Percentiles rank a stretch among this genome's conserved stretches.
These are phyloP conservation scores for Diaporthe sp. DNA, from an alignment of 2,329 filamentous ascomycete genomes.

Conservation along the genomic window DNA sequence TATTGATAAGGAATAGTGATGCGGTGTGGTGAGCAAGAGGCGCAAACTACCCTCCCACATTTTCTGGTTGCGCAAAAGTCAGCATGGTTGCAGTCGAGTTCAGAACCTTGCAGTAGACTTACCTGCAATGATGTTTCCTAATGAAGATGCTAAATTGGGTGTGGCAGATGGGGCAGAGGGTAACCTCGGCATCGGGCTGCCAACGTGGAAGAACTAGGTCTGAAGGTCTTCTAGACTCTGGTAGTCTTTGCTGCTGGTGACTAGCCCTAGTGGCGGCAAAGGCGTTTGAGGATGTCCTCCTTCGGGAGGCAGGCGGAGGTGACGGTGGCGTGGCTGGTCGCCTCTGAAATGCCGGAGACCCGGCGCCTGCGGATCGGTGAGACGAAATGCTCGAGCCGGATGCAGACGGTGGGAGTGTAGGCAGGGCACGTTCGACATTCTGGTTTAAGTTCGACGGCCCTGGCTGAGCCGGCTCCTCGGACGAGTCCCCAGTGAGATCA, in stretches of 20 bases:
- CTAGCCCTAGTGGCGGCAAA: constrained; percentile 4
- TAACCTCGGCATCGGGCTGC: constrained; percentile 90
- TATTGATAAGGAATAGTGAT: constrained; percentile 96
- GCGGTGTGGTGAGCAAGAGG: constrained; percentile 89
- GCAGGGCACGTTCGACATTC: constrained; percentile 37
- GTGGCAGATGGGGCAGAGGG: constrained; percentile 86
- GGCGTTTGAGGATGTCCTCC: constrained; percentile 38
- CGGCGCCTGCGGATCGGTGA: constrained; percentile 14
- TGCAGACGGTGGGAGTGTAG: constrained; percentile 31
- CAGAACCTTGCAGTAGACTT: constrained; percentile 46
- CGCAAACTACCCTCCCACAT: constrained; percentile 93
- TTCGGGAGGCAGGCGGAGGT: constrained; percentile 38
- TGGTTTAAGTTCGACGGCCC: constrained; percentile 24
- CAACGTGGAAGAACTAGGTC: constrained; percentile 78
- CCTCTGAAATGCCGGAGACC: constrained; percentile 32
- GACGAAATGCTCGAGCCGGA: constrained; percentile 4
- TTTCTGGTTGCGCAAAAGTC: constrained; percentile 66
- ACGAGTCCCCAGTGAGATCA: constrained; percentile 38
- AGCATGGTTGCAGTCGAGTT: constrained; percentile 17
- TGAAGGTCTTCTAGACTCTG: constrained; percentile 41
- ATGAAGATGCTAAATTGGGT: constrained; percentile 86
- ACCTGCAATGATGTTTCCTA: constrained; percentile 94
- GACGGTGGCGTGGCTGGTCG: constrained; percentile 39
- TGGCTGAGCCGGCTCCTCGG: constrained; percentile 1
- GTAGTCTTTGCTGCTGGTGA: constrained; percentile 29